Conservation (phyloP, 805 yeast species). For the Diddensiella transvaalensis region DNA sequence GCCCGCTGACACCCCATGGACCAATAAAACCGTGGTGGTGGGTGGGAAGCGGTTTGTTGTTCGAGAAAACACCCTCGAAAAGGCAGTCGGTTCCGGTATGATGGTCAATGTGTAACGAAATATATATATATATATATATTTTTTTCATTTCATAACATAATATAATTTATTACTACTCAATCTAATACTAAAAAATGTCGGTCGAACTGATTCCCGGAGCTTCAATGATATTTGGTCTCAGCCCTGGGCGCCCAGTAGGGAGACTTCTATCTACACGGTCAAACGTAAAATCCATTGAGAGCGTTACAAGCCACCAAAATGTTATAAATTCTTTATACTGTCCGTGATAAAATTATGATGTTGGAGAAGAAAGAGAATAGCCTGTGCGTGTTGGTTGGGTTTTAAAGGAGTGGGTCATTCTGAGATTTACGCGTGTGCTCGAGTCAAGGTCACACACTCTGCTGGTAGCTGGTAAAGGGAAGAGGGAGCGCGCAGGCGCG, state of each 20-base stretch:
- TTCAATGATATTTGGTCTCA: constrained; percentile 27
- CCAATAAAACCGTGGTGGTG: constrained; percentile 21
- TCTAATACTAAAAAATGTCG: constrained; percentile 24
- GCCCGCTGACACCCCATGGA: constrained; percentile 25
- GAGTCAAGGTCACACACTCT: too few relatives aligned
- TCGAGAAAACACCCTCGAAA: constrained; percentile 10
- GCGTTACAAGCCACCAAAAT: too few relatives aligned
- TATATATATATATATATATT: neutral
- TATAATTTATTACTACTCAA: neutral
- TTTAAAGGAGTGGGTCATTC: too few relatives aligned
- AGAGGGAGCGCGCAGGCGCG: too few relatives aligned
- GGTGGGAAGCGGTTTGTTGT: constrained; percentile 23
- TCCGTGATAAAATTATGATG: constrained; percentile 20
- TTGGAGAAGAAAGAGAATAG: constrained; percentile 17
- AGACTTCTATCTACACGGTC: constrained; percentile 26
- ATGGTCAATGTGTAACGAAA: neutral
- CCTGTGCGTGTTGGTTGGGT: neutral
- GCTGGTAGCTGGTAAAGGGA: too few relatives aligned
- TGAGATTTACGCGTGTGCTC: too few relatives aligned
- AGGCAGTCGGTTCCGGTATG: neutral
- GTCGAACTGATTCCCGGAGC: constrained; percentile 36
- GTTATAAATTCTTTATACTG: constrained; percentile 12
- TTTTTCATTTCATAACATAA: neutral
- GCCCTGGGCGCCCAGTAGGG: constrained; percentile 37
- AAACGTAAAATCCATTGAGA: too few relatives aligned